A percentile compares a stretch with the other conserved stretches of the same genome.
These are phyloP conservation scores for Daldinia childiae DNA, from an alignment of 495 filamentous ascomycete species.

Conservation along the genomic window DNA sequence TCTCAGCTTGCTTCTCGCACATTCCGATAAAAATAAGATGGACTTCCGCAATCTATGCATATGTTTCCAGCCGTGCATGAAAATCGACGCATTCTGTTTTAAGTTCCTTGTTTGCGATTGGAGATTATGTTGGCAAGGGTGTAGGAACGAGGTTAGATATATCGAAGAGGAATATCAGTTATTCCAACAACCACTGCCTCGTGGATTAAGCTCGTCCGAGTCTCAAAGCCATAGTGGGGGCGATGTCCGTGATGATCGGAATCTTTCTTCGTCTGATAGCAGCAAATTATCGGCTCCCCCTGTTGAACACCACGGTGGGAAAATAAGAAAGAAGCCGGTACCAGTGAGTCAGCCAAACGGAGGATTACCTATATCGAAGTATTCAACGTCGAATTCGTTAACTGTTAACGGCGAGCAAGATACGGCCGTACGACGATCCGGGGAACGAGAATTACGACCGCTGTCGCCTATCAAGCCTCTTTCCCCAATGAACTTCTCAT, in stretches of 20 bases:
- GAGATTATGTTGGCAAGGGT: slow-evolving; percentile 94
- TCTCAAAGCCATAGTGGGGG: slow-evolving; percentile 25
- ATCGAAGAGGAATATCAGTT: slow-evolving; percentile 75
- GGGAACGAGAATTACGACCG: slow-evolving; percentile 57
- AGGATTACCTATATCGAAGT: slow-evolving; percentile 44
- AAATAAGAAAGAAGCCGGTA: slow-evolving; percentile 52
- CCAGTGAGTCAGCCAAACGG: slow-evolving; percentile 42
- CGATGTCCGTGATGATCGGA: slow-evolving; percentile 62
- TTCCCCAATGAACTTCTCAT: slow-evolving; percentile 70
- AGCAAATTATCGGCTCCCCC: slow-evolving; percentile 55
- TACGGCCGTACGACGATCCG: slow-evolving; percentile 46
- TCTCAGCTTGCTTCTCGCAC: slow-evolving; percentile 83
- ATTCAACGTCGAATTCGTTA: slow-evolving; percentile 54
- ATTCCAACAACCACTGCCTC: slow-evolving; percentile 63
- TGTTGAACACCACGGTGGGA: slow-evolving; percentile 40
- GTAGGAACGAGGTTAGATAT: slow-evolving; percentile 85
- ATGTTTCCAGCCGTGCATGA: slow-evolving; percentile 94
- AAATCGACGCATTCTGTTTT: slow-evolving; percentile 90
- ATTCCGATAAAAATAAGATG: slow-evolving; percentile 93
- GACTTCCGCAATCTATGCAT: slow-evolving; percentile 91
- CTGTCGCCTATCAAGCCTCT: slow-evolving; percentile 78
- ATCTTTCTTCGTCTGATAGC: slow-evolving; percentile 73
- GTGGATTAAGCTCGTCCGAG: slow-evolving; percentile 36
- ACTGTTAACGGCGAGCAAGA: slow-evolving; percentile 55
- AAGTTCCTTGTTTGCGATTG: slow-evolving; percentile 90